Percentiles rank a stretch among this genome's conserved stretches.
These are phyloP conservation scores for Butyriboletus appendiculatus DNA, from an alignment of 1,284 basidiomycete species.

Conservation along the genomic window DNA sequence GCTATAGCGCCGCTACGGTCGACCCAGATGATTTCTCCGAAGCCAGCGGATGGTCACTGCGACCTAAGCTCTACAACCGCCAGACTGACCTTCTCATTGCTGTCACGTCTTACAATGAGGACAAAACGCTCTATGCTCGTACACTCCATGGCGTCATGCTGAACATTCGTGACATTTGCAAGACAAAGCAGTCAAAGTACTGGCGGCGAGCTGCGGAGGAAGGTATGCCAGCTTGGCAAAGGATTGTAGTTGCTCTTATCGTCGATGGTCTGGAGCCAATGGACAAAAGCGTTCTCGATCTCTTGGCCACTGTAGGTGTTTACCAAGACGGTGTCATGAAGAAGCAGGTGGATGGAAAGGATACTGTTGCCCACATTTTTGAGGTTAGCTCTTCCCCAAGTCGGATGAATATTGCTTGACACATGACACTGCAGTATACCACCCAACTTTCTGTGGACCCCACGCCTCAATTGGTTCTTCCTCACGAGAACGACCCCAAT, in stretches of 20 bases:
- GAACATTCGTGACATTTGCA: constrained; percentile 98
- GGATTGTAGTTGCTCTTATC: constrained; percentile 89
- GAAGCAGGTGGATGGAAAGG: constrained; percentile 89
- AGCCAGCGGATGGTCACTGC: constrained; percentile 81
- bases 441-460: constrained; percentile 92
- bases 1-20: constrained; percentile 90
- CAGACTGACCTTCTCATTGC: constrained; percentile 94
- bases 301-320: constrained; percentile 85
- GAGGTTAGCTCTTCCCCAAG: constrained; percentile 53
- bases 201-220: constrained; percentile 87
- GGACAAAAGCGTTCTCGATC: constrained; percentile 92
- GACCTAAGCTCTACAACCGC: constrained; percentile 84
- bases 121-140: constrained; percentile 91
- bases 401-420: constrained; percentile 8
- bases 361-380: constrained; percentile 90
- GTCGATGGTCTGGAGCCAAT: constrained; percentile 95
- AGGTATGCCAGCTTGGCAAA: constrained; percentile 89
- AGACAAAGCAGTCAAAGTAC: constrained; percentile 94
- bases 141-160: constrained; percentile 96
- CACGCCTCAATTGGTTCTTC: constrained; percentile 87
- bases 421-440: constrained; percentile 62
- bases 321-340: constrained; percentile 98
- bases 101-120: constrained; percentile 88
- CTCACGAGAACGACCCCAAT: constrained; percentile 84
- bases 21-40: constrained; percentile 93